Evolutionary conservation across 805 yeast genomes (phyloP).

Genomic region (Schwanniomyces polymorphus): DNA sequence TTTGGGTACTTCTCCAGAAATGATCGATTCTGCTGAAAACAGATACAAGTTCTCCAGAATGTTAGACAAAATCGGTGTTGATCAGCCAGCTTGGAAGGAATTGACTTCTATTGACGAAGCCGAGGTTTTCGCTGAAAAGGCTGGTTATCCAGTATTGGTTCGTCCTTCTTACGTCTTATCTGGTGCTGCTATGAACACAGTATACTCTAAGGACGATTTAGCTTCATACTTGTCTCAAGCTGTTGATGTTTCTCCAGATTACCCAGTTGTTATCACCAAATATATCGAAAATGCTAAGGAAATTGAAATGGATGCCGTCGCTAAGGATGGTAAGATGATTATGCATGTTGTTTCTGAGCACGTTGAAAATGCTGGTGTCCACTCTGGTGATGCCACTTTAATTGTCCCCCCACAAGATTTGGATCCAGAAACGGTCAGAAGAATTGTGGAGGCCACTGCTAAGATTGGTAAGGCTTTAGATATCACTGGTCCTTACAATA

Average conservation of each 20-base stretch:
- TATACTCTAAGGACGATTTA: conserved; percentile 84
- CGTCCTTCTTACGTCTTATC: conserved; percentile 97
- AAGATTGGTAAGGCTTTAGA: conserved; percentile 93
- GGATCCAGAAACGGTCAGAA: conserved; percentile 83
- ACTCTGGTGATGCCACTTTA: conserved; percentile 98
- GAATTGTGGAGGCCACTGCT: conserved; percentile 94
- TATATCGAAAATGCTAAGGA: conserved; percentile 96
- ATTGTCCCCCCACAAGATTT: conserved; percentile 97
- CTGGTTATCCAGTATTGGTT: conserved; percentile 90
- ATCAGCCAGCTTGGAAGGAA: conserved; percentile 99
- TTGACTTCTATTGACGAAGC: conserved; percentile 92
- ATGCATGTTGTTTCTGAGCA: conserved; percentile 99
- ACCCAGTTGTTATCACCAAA: conserved; percentile 96
- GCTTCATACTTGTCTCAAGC: conserved; percentile 89
- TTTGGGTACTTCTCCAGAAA: conserved; percentile 95
- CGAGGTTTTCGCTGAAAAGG: conserved; percentile 85
- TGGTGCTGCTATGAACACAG: conserved; percentile 99
- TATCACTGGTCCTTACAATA: conserved; percentile 96
- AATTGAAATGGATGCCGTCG: conserved; percentile 98
- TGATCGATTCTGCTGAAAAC: conserved; percentile 98
- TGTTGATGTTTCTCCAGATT: conserved; percentile 95
- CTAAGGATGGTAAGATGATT: conserved; percentile 87
- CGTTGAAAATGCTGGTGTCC: conserved; percentile 99
- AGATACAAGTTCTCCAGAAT: conserved; percentile 96
- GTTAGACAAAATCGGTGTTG: conserved; percentile 95